Base-by-base conservation (phyloP, 345 rosid genomes). In the Eucalyptus albens region DNA sequence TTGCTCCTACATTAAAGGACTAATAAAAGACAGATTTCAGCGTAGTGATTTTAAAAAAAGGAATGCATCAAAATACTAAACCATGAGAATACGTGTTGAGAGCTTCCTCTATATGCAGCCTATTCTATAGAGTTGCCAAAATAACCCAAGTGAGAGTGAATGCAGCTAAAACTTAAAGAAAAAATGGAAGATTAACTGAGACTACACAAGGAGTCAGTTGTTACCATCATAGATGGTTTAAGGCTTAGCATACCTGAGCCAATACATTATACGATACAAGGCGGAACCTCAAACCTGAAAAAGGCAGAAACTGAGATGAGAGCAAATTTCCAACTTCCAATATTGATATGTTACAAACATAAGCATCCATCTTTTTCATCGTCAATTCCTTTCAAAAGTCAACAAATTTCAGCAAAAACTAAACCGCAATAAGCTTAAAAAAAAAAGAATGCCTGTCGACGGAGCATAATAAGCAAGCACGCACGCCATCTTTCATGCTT, bases 211-310 rank as follows among this genome's bases (percentile, higher is more conserved):
- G 42, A 62, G 55, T 22, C 42, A 47, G 24, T 15, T 29, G 29
- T 80, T 12, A 9, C 24, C 45, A 89, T 60, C 72, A 26, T 82
- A 22, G 22, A 59, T 12, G 51, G 49, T 19, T 19, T 47, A 44
- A 14, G 15, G 81, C 50, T 40, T 45, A 86, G 51, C 88, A 50
- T 90, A 94, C 98, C 98, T 96, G 97, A 89, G 98, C 97, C 90
- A 96, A 92, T 50, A 96, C 92, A 91, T 96, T 96, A 85, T 95
- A 96, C 4, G 91, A 90, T 65, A 89, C 91, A 55, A 91, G 87
- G 22, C 87, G 62, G 88, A 87, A 88, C 86, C 88, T 86, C 50
- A 42, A 87, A 44, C 89, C 89, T 90, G 86, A 27, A 72, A 53
- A 8, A 15, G 50, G 59, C 33, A 31, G 42, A 88, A 40, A 40